These are phyloP conservation scores for Mucor mucedo DNA, from an alignment of 371 early-diverging fungal genomes.

Conservation along the genomic window DNA sequence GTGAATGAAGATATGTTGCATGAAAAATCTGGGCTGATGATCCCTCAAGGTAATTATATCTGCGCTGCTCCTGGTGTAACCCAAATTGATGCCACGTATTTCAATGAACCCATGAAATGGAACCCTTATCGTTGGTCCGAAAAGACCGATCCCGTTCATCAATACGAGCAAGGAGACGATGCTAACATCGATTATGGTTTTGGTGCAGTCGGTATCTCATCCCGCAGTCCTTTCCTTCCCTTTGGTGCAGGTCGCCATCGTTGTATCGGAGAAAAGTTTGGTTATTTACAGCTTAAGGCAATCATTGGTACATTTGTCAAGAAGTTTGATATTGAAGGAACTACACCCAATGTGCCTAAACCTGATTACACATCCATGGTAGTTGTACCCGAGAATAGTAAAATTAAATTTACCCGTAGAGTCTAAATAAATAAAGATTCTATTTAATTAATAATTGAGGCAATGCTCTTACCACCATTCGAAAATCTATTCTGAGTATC, in stretches of 20 bases:
- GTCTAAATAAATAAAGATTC: conserved; percentile 2
- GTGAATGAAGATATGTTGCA: conserved; percentile 66
- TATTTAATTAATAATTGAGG: neutral
- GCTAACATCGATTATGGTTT: conserved; percentile 85
- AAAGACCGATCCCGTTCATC: conserved; percentile 49
- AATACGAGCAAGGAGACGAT: conserved; percentile 62
- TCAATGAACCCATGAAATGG: conserved; percentile 78
- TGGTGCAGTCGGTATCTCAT: conserved; percentile 78
- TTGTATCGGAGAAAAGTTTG: conserved; percentile 98
- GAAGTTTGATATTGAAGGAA: conserved; percentile 67
- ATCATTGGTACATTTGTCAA: conserved; percentile 82
- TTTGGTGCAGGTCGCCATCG: conserved; percentile 98
- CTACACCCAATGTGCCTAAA: conserved; percentile 70
- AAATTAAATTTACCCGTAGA: conserved; percentile 21
- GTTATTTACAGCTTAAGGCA: conserved; percentile 94
- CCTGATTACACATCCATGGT: conserved; percentile 91
- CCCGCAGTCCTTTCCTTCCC: conserved; percentile 85
- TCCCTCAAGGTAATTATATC: conserved; percentile 90
- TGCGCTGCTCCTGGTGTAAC: conserved; percentile 86
- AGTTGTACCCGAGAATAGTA: conserved; percentile 73
- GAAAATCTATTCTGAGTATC: too few relatives aligned
- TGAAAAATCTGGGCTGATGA: conserved; percentile 75
- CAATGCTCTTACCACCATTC: too few relatives aligned
- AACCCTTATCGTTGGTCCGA: conserved; percentile 84
- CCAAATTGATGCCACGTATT: conserved; percentile 78